Base-by-base conservation (phyloP, 2,329 filamentous ascomycete genomes). In the Alternaria sp. region DNA sequence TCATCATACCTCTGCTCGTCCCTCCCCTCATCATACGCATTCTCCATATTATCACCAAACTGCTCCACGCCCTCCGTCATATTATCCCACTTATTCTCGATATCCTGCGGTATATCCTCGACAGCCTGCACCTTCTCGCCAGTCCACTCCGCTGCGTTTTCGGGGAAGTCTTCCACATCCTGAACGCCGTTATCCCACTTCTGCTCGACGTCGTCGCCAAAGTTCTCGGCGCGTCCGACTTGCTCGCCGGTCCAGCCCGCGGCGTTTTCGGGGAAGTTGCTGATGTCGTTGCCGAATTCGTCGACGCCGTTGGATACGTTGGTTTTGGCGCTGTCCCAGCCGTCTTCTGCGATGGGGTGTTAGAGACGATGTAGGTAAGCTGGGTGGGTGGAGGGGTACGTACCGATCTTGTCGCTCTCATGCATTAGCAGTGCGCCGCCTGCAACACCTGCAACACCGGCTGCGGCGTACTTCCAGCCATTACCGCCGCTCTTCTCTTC, bases 391-490 rank as follows among this genome's bases (percentile, higher is more conserved):
- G 15, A 26, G 4, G 7, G 6, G 12, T 21, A 66, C 69, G 17
- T 65, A 73, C 71, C 69, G 25, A 74, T 73, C 30, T 74, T 62
- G 13, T 69, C 69, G 9, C 70, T 63, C 26, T 74, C 71, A n/a
- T 74, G 71, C 70, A 73, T 74, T 19, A 74, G 40, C 3, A 74
- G 61, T 3, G 71, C 71, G 30, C 71, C 71, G 5, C 71, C 71
- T 9, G 68, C 71, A 17, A 74, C 59, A 23, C 71, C 71, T 4
- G 69, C 71, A 6, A 50, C 69, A n/a, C 71, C 71, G 6, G 64
- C 71, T 59, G 70, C 70, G 2, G 71, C 71, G 32, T 74, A 74
- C 58, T 74, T 74, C 71, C 69, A 74, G 11, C 67, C 69, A 44
- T 74, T 74, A 13, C 70, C 68, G 9, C 71, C 66, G 7, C 60